phyloP scores from a whole-genome alignment of 1,139 yeast genomes.

The Zhuliangozyma blackwelliae region DNA sequence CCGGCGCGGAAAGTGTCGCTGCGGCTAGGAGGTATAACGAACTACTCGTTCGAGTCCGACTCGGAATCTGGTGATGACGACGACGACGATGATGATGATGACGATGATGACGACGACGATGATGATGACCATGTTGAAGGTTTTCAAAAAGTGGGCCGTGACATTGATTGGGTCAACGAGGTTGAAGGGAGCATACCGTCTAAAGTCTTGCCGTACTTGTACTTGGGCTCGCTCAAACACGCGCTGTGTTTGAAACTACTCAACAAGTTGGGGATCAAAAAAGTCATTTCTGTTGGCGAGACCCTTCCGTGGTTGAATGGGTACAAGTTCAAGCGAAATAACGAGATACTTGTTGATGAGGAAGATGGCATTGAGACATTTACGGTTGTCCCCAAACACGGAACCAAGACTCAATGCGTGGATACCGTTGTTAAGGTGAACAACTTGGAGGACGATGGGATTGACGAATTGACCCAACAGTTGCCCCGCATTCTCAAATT shows the following conservation, averaged over 20 bases:
- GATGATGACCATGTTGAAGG: conserved; percentile 3
- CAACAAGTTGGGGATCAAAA: conserved; percentile 60
- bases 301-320: conserved; percentile 56
- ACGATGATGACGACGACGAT: conserved; percentile 1
- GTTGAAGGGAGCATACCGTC: conserved; percentile 68
- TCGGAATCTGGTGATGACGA: conserved; percentile 4
- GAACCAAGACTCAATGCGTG: conserved; percentile 12
- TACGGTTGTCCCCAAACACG: conserved; percentile 19
- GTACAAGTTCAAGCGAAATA: conserved; percentile 22
- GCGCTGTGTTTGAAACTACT: conserved; percentile 71
- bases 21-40: conserved; percentile 21
- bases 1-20: conserved; percentile 8
- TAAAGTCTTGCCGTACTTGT: conserved; percentile 74
- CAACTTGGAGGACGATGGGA: conserved; percentile 47
- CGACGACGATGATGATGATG: conserved; percentile 2
- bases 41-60: conserved; percentile 9
- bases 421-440: conserved; percentile 41
- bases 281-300: conserved; percentile 87
- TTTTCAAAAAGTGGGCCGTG: no score
- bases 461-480: conserved; percentile 35
- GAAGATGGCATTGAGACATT: conserved; percentile 28
- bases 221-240: conserved; percentile 80
- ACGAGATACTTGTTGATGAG: conserved; percentile 22
- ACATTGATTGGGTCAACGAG: conserved; percentile 35
- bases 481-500: conserved; percentile 34